phyloP scores from a whole-genome alignment of 1,284 basidiomycete genomes.

The Papiliotrema terrestris region DNA sequence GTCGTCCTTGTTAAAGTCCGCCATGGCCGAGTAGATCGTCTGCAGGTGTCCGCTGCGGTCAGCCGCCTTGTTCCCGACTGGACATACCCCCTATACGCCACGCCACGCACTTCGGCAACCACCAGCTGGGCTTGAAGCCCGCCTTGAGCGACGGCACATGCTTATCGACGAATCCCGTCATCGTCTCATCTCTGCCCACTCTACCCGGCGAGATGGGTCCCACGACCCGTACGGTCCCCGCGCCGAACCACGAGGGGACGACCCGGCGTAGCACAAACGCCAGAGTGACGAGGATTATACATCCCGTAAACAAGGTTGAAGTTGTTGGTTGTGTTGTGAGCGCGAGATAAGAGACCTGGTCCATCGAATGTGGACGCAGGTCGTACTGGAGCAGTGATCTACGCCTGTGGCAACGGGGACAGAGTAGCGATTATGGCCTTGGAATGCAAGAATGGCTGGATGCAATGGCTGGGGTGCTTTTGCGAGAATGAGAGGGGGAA shows the following conservation, averaged over 20 bases:
- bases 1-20: slow-evolving; percentile 66
- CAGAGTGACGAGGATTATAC: not conserved
- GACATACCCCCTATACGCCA: not conserved
- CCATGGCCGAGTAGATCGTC: slow-evolving; percentile 50
- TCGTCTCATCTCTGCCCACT: not conserved
- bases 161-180: slow-evolving; percentile 28
- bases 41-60: slow-evolving; percentile 48
- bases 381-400: not conserved
- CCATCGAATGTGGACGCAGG: slow-evolving; percentile 3
- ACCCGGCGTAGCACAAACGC: not conserved
- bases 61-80: not conserved
- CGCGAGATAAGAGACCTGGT: slow-evolving; percentile 4
- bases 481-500: too few relatives aligned
- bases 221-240: not conserved
- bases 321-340: not conserved
- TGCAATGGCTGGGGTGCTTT: too few relatives aligned
- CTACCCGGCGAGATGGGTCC: not conserved
- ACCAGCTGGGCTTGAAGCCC: slow-evolving; percentile 48
- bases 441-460: too few relatives aligned
- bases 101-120: slow-evolving; percentile 44
- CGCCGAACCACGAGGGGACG: not conserved
- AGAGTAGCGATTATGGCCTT: too few relatives aligned
- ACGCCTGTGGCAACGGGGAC: too few relatives aligned
- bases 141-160: slow-evolving; percentile 42
- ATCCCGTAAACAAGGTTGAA: not conserved